Conservation (phyloP, 805 yeast species). For the Candida ficus region DNA sequence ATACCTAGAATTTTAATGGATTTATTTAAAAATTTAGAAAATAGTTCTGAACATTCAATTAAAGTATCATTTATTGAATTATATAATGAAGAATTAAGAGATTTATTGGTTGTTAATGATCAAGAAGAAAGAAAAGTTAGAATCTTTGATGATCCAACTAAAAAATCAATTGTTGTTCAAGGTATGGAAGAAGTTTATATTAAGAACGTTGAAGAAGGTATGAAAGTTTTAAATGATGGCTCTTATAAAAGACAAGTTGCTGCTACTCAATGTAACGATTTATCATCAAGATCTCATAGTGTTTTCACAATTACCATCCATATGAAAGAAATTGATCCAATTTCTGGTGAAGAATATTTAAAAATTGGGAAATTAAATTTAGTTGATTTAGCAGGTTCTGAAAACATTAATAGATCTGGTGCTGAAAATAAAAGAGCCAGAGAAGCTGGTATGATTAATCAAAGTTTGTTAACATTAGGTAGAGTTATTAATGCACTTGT, state of each 20-base stretch:
- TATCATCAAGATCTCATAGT: constrained; percentile 76
- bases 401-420: constrained; percentile 78
- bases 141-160: constrained; percentile 44
- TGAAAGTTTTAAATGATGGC: constrained; percentile 49
- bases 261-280: constrained; percentile 70
- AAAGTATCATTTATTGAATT: constrained; percentile 73
- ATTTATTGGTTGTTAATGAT: constrained; percentile 41
- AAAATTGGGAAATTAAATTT: constrained; percentile 67
- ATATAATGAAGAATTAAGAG: constrained; percentile 76
- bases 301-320: constrained; percentile 66
- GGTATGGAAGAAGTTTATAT: constrained; percentile 54
- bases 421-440: constrained; percentile 79
- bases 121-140: constrained; percentile 42
- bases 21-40: constrained; percentile 46
- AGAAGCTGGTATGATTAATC: constrained; percentile 90
- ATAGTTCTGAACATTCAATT: constrained; percentile 50
- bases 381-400: constrained; percentile 95
- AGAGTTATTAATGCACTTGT: constrained; percentile 75
- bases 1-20: constrained; percentile 55
- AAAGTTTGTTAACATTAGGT: constrained; percentile 78
- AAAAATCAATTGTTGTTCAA: constrained; percentile 43
- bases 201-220: constrained; percentile 45
- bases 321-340: constrained; percentile 43
- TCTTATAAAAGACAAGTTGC: constrained; percentile 65
- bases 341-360: constrained; percentile 44